phyloP scores from a whole-genome alignment of 2,329 filamentous ascomycete genomes.

The Beauveria sp. region DNA sequence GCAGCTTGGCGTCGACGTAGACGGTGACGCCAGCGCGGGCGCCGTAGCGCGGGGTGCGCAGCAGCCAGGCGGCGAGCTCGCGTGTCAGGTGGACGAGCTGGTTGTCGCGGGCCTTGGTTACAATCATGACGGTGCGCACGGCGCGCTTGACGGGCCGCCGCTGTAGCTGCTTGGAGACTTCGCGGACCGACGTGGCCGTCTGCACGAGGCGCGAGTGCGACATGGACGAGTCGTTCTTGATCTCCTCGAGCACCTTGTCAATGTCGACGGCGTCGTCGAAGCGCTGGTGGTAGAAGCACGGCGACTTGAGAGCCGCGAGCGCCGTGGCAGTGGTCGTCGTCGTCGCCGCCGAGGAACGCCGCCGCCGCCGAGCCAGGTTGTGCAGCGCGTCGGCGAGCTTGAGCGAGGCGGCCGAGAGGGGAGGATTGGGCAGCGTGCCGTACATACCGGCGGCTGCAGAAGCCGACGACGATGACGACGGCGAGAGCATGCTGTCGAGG shows the following conservation, averaged over 20 bases:
- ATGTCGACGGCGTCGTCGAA: slow-evolving; percentile 97
- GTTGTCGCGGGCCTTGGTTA: slow-evolving; percentile 96
- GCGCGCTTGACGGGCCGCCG: slow-evolving; percentile 85
- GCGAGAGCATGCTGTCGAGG: slow-evolving; percentile 50
- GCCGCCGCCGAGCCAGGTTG: slow-evolving; percentile 38
- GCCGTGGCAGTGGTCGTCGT: slow-evolving; percentile 27
- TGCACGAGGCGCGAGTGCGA: slow-evolving; percentile 92
- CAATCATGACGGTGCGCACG: slow-evolving; percentile 93
- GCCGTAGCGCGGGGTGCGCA: slow-evolving; percentile 83
- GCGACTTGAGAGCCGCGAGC: slow-evolving; percentile 69
- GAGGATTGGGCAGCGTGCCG: slow-evolving; percentile 25
- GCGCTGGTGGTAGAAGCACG: slow-evolving; percentile 95
- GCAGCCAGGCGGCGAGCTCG: slow-evolving; percentile 80
- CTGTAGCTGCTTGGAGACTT: slow-evolving; percentile 93
- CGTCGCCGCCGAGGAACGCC: slow-evolving; percentile 19
- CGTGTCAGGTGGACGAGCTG: slow-evolving; percentile 81
- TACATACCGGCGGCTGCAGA: slow-evolving; percentile 27
- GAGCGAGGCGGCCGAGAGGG: slow-evolving; percentile 45
- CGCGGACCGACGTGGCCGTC: slow-evolving; percentile 88
- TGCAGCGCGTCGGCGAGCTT: slow-evolving; percentile 56
- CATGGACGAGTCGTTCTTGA: slow-evolving; percentile 79
- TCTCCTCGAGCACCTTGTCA: slow-evolving; percentile 89
- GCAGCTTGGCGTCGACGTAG: slow-evolving; percentile 94
- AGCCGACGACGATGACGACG: slow-evolving; percentile 23
- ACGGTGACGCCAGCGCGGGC: slow-evolving; percentile 89